Evolutionary conservation across 331 rosid genomes (phyloP).

Genomic region (Pyracantha coccinea): DNA sequence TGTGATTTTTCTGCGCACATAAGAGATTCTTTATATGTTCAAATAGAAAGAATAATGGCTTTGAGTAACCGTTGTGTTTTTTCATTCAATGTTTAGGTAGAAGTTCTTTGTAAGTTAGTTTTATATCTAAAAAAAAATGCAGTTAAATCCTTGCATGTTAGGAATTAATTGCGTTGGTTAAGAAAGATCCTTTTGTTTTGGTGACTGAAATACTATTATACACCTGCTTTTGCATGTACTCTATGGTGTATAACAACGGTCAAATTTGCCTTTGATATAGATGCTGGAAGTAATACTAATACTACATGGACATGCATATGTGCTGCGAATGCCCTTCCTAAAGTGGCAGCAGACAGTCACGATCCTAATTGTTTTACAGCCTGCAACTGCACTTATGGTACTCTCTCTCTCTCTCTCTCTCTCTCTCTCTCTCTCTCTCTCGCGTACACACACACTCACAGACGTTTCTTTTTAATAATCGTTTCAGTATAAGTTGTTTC

Average conservation of each 20-base stretch:
- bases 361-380: slow-evolving; percentile 54
- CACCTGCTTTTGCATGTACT: neutral
- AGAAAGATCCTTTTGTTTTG: neutral
- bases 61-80: too few relatives aligned
- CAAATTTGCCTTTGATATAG: slow-evolving; percentile 27
- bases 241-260: neutral
- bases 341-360: slow-evolving; percentile 43
- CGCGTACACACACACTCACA: neutral
- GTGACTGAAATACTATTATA: neutral
- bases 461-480: too few relatives aligned
- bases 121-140: neutral
- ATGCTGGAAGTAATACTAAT: slow-evolving; percentile 27
- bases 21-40: neutral
- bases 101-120: neutral
- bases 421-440: neutral
- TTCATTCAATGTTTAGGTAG: neutral
- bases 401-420: slow-evolving; percentile 17
- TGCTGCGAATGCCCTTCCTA: slow-evolving; percentile 59
- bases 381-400: slow-evolving; percentile 89
- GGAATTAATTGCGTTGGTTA: neutral
- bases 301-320: slow-evolving; percentile 73
- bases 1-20: too few relatives aligned
- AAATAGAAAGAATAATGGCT: too few relatives aligned
- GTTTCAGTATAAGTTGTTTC: too few relatives aligned
- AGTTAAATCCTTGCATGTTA: neutral